Conservation (phyloP, 2,329 filamentous ascomycete genomes). For the Calonectria crousiana region DNA sequence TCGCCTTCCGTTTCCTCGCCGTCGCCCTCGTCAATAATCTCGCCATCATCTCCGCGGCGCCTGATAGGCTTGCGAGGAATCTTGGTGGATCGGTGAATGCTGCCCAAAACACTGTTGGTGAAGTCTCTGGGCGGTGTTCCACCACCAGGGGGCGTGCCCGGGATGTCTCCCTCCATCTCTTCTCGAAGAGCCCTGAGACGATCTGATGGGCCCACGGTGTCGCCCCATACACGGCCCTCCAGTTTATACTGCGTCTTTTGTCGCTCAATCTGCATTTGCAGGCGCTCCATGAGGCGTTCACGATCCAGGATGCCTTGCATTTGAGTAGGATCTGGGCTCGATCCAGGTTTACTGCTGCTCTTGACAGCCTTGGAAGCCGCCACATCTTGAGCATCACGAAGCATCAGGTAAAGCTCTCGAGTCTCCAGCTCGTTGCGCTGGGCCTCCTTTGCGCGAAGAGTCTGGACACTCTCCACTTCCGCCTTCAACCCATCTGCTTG, state of each 20-base stretch:
- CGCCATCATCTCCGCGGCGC: conserved; percentile 51
- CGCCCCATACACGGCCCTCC: conserved; percentile 91
- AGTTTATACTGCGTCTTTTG: conserved; percentile 99
- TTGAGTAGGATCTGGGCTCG: conserved; percentile 76
- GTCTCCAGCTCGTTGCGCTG: conserved; percentile 97
- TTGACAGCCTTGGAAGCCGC: conserved; percentile 85
- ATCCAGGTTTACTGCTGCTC: conserved; percentile 63
- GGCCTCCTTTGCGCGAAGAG: conserved; percentile 87
- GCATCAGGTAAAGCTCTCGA: conserved; percentile 96
- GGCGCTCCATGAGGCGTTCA: conserved; percentile 89
- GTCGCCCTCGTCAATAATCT: conserved; percentile 63
- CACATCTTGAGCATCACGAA: conserved; percentile 95
- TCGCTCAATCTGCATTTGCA: conserved; percentile 95
- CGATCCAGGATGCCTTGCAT: conserved; percentile 96
- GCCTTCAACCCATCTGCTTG: conserved; percentile 91
- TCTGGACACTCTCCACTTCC: conserved; percentile 88
- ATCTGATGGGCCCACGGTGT: conserved; percentile 87
- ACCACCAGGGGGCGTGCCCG: conserved; percentile 60
- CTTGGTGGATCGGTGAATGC: conserved; percentile 72
- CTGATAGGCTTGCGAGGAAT: conserved; percentile 68
- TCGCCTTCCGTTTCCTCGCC: conserved; percentile 63
- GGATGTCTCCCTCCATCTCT: conserved; percentile 82
- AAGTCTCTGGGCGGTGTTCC: conserved; percentile 72
- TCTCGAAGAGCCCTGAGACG: conserved; percentile 91
- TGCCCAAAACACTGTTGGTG: conserved; percentile 80